phyloP scores from a whole-genome alignment of 2,329 filamentous ascomycete genomes.

The Fusarium piperis region DNA sequence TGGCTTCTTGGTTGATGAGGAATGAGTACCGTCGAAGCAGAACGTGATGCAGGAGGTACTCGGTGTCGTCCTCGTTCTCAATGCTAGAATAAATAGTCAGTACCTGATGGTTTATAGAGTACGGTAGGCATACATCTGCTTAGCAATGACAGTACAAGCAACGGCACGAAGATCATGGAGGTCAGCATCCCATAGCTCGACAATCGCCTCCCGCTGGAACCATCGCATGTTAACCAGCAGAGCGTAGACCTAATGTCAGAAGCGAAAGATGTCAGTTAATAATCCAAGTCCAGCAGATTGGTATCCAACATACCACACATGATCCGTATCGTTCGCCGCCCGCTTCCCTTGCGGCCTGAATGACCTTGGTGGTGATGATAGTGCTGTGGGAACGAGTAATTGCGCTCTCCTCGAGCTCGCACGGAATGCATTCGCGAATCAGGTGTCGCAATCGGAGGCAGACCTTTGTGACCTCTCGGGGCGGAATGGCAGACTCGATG shows the following conservation, averaged over 20 bases:
- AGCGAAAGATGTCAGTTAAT: background rate
- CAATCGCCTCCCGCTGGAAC: slow-evolving; percentile 81
- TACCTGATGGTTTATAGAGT: background rate
- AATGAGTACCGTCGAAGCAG: slow-evolving; percentile 91
- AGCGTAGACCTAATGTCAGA: slow-evolving; percentile 67
- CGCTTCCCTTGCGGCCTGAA: slow-evolving; percentile 83
- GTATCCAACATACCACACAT: slow-evolving; percentile 68
- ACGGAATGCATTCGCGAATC: slow-evolving; percentile 88
- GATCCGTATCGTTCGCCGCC: slow-evolving; percentile 77
- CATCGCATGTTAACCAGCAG: slow-evolving; percentile 76
- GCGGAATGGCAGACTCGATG: slow-evolving; percentile 73
- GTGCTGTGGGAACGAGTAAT: slow-evolving; percentile 85
- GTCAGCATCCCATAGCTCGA: slow-evolving; percentile 93
- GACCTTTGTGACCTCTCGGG: slow-evolving; percentile 86
- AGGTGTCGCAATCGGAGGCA: slow-evolving; percentile 91
- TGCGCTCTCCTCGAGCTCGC: slow-evolving; percentile 81
- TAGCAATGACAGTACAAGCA: slow-evolving; percentile 93
- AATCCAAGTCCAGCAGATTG: background rate
- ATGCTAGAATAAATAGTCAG: slow-evolving; percentile 66
- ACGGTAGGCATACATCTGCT: slow-evolving; percentile 64
- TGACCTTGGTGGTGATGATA: slow-evolving; percentile 82
- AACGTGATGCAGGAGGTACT: slow-evolving; percentile 81
- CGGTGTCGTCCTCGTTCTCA: slow-evolving; percentile 81
- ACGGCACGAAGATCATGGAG: slow-evolving; percentile 80
- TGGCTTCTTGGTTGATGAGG: slow-evolving; percentile 75